Evolutionary conservation across 2,329 filamentous ascomycete genomes (phyloP).

Genomic region (Chaetothyriales sp.): DNA sequence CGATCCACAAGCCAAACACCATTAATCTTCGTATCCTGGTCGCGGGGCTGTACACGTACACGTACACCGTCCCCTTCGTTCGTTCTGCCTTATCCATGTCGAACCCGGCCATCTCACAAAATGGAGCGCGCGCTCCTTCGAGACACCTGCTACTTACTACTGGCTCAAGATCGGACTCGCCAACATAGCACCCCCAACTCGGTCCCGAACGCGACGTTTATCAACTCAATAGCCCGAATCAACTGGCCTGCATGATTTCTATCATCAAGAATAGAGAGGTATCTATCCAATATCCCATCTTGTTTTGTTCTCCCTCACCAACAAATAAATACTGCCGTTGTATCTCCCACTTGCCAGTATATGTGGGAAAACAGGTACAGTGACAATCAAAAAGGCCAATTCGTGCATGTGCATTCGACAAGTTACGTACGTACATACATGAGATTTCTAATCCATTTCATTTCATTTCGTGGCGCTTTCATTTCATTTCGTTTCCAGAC

Average conservation of each 20-base stretch:
- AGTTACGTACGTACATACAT: background rate
- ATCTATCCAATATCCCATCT: too few relatives aligned
- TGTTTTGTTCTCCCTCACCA: too few relatives aligned
- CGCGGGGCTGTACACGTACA: constrained; percentile 57
- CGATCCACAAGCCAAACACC: constrained; percentile 21
- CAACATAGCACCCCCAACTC: constrained; percentile 60
- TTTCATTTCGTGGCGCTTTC: background rate
- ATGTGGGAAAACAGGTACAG: background rate
- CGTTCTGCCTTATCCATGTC: constrained; percentile 71
- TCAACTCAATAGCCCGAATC: constrained; percentile 75
- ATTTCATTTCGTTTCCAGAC: background rate
- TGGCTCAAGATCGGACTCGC: constrained; percentile 75
- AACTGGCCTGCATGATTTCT: constrained; percentile 83
- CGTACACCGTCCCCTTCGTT: constrained; percentile 54
- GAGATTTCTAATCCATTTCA: background rate
- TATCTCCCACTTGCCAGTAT: background rate
- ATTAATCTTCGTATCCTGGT: constrained; percentile 45
- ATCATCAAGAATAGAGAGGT: too few relatives aligned
- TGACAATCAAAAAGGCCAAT: too few relatives aligned
- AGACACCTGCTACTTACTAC: constrained; percentile 59
- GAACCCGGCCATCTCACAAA: constrained; percentile 60
- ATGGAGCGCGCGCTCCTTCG: constrained; percentile 47
- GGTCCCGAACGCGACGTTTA: constrained; percentile 55
- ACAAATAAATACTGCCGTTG: too few relatives aligned
- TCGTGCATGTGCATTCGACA: too few relatives aligned